Evolutionary conservation across 768 basidiomycete genomes (phyloP), one percentile per base, ranked within the genome.

Genomic region (Suillus brevipes): DNA sequence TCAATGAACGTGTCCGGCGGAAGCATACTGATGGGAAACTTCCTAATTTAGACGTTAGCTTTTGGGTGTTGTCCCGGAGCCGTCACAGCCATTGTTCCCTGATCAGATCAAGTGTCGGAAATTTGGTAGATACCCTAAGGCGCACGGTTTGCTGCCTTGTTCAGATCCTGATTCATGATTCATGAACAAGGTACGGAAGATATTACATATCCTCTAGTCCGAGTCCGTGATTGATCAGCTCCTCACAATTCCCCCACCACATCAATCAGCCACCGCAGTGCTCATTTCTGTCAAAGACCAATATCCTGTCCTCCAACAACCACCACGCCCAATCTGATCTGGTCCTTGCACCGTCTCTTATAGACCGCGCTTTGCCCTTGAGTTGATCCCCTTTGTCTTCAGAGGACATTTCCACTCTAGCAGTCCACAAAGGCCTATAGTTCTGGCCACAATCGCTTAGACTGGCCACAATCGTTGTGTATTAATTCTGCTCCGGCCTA

Each of bases 401-500:
- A 6, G 28, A 12, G 28, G 18, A 12, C 18, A 18, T 12, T 20
- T 34, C 31, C 18, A 16, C 58, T 55, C 16, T 37, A 47, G n/a
- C 42, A 42, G 28, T 31, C 63, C 67, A 75, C 74, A 76, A 76
- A 75, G 75, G 65, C 40, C 62, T 57, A 59, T 34, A 42, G 31
- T 31, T 31, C 72, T 52, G 1, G 69, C 69, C 68, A 68, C 69
- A 4, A 2, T 49, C 61, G 68, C 72, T 76, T 74, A 74, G 72
- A 64, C 69, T 45, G 31, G 38, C 25, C 36, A 60, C 64, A 45
- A 42, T 36, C 36, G 7, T 64, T 14, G 8, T 65, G 12, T 59
- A 60, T 62, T 65, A 52, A 69, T 67, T 73, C 65, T 70, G 23
- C 47, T 31, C 16, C 42, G 57, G 23, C 16, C 18, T 47, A 67